phyloP scores from a whole-genome alignment of 2,329 filamentous ascomycete genomes.

The Waltergamsia citrina region DNA sequence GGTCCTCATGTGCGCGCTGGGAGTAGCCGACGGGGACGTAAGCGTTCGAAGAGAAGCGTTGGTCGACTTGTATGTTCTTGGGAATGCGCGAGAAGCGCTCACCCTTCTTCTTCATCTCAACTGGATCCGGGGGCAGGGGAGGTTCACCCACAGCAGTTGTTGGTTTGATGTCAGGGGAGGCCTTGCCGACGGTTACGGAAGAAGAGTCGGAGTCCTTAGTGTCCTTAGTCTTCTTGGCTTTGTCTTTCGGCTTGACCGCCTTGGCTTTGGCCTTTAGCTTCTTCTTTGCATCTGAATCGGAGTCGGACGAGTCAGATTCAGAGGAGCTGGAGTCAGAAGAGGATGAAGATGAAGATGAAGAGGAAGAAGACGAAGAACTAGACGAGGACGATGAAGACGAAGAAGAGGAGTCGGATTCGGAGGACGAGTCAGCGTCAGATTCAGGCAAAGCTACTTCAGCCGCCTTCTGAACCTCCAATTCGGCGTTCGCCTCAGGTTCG shows the following conservation, averaged over 20 bases:
- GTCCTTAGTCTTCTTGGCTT: conserved; percentile 9
- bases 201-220: conserved; percentile 25
- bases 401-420: conserved; percentile 15
- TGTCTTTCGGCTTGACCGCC: conserved; percentile 11
- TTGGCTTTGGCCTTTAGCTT: conserved; percentile 6
- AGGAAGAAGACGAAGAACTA: conserved; percentile 8
- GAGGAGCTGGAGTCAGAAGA: conserved; percentile 10
- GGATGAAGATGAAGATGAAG: conserved; percentile 7
- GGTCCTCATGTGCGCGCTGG: conserved; percentile 75
- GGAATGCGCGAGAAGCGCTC: conserved; percentile 72
- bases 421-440: conserved; percentile 19
- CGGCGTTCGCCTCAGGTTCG: background rate
- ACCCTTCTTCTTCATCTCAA: conserved; percentile 42
- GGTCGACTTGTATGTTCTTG: conserved; percentile 58
- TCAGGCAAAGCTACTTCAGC: conserved; percentile 25
- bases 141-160: conserved; percentile 29
- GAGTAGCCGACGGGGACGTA: conserved; percentile 84
- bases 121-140: conserved; percentile 44
- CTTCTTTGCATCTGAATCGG: conserved; percentile 1
- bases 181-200: conserved; percentile 41
- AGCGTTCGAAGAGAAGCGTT: conserved; percentile 64
- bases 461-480: conserved; percentile 8
- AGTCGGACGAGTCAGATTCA: conserved; percentile 6
- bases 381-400: conserved; percentile 12
- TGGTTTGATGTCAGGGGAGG: conserved; percentile 26